Evolutionary conservation across 2,329 filamentous ascomycete species (phyloP).

Genomic region (Periconia digitata): DNA sequence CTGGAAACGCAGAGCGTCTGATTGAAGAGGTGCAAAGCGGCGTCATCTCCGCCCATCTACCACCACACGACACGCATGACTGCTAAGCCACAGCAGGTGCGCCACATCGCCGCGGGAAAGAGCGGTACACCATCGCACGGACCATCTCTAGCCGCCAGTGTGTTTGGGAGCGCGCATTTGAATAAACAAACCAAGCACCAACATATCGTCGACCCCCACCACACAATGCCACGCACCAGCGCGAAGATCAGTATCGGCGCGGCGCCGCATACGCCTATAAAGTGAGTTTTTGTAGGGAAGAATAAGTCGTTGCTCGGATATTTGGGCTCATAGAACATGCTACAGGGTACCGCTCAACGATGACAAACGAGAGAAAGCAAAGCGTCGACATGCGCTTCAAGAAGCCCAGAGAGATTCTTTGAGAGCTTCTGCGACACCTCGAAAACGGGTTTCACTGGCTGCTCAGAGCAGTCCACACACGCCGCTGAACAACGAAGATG

Average conservation of each 20-base stretch:
- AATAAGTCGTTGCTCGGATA: too few relatives aligned
- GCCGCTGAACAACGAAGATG: conserved; percentile 50
- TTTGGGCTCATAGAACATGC: conserved; percentile 8
- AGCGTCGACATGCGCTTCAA: conserved; percentile 82
- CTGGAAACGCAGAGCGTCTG: too few relatives aligned
- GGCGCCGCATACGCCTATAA: conserved; percentile 51
- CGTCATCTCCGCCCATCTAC: neutral
- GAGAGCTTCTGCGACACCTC: conserved; percentile 76
- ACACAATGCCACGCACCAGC: conserved; percentile 58
- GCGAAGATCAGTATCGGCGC: conserved; percentile 48
- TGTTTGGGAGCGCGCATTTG: conserved; percentile 5
- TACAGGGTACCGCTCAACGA: conserved; percentile 96
- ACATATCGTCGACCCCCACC: conserved; percentile 10
- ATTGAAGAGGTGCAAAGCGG: too few relatives aligned
- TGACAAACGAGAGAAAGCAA: conserved; percentile 88
- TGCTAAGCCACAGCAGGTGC: too few relatives aligned
- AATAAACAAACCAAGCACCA: conserved; percentile 10
- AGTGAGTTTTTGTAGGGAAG: conserved; percentile 15
- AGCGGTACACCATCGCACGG: neutral
- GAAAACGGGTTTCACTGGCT: conserved; percentile 63
- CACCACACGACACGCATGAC: too few relatives aligned
- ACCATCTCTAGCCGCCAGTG: neutral
- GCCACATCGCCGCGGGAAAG: neutral
- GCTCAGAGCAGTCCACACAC: conserved; percentile 54
- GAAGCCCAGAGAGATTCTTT: conserved; percentile 92